These are phyloP conservation scores for Dioszegia crocea DNA, from an alignment of 768 basidiomycete species.

Conservation along the genomic window DNA sequence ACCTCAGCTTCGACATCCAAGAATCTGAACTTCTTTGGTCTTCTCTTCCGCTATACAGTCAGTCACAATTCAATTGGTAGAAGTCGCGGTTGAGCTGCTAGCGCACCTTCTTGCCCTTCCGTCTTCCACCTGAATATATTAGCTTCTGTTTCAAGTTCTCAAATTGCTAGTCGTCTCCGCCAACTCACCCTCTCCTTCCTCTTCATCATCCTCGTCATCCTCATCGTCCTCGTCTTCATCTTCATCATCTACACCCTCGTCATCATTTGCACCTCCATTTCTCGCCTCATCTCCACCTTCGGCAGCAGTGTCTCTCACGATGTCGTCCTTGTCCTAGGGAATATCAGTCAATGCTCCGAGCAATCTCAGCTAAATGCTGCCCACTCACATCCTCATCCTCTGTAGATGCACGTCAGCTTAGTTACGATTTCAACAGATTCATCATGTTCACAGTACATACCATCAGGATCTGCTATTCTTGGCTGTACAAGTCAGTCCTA, in stretches of 20 bases:
- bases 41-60: conserved; percentile 45
- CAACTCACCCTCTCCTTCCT: conserved; percentile 29
- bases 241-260: conserved; percentile 5
- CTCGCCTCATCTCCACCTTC: conserved; percentile 48
- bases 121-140: not conserved
- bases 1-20: conserved; percentile 95
- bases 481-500: conserved; percentile 19
- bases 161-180: not conserved
- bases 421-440: conserved; percentile 17
- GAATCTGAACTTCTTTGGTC: conserved; percentile 67
- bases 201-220: conserved; percentile 40
- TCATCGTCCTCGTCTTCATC: conserved; percentile 17
- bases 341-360: no score
- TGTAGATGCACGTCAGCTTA: conserved; percentile 10
- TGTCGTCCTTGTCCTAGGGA: not conserved
- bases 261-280: conserved; percentile 28
- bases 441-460: conserved; percentile 6
- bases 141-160: not conserved
- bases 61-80: conserved; percentile 15
- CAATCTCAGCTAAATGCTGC: no score
- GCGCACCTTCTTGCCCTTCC: conserved; percentile 51
- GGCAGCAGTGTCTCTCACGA: not conserved
- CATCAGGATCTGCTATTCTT: conserved; percentile 32
- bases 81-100: conserved; percentile 51
- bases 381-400: conserved; percentile 14